Evolutionary conservation across 139 green algal species (phyloP).

Genomic region (Tetraselmis striata): DNA sequence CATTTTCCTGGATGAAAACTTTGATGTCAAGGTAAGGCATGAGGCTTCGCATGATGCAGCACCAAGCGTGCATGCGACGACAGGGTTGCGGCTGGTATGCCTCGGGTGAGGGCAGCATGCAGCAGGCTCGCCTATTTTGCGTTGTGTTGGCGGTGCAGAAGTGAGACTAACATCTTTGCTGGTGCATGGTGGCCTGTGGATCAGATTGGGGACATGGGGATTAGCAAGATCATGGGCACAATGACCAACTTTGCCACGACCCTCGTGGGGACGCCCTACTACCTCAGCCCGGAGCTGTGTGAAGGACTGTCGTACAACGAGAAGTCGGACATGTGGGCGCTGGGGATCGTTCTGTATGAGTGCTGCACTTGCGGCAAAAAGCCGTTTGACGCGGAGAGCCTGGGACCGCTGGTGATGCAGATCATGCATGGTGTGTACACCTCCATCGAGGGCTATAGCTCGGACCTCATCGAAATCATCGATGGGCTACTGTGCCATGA

Average conservation of each 20-base stretch:
- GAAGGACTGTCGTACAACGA: constrained; percentile 7
- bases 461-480: background rate
- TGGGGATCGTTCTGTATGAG: background rate
- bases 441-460: background rate
- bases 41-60: too few species aligned
- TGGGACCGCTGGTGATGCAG: constrained; percentile 8
- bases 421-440: constrained; percentile 7
- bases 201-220: background rate
- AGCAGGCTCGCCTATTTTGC: too few species aligned
- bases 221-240: constrained; percentile 3
- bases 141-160: too few species aligned
- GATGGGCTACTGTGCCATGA: background rate
- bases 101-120: too few species aligned
- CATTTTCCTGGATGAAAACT: constrained; percentile 12
- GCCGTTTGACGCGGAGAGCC: constrained; percentile 3
- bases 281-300: constrained; percentile 14
- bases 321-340: constrained; percentile 4
- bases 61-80: too few species aligned
- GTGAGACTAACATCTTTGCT: too few species aligned
- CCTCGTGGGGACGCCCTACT: constrained; percentile 10
- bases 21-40: constrained; percentile 6
- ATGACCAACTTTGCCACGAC: constrained; percentile 1
- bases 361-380: constrained; percentile 12
- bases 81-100: too few species aligned
- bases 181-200: too few species aligned